Evolutionary conservation across 2,329 filamentous ascomycete genomes (phyloP).

Genomic region (Seiridium cupressi): DNA sequence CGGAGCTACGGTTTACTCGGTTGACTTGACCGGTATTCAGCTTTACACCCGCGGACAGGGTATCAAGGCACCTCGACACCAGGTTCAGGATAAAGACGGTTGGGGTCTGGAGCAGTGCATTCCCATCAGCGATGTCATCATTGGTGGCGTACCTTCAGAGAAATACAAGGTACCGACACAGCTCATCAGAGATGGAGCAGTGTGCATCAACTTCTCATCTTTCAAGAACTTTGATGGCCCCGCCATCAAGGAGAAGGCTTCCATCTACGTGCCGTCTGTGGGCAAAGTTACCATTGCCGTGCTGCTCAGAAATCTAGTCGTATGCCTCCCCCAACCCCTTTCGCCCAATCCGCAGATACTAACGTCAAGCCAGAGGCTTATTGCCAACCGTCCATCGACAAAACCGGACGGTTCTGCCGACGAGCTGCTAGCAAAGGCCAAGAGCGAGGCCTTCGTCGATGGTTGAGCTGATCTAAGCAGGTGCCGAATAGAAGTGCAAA

Average conservation of each 20-base stretch:
- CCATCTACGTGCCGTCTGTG: conserved; percentile 94
- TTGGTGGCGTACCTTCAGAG: conserved; percentile 86
- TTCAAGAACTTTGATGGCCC: conserved; percentile 87
- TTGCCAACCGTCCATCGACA: conserved; percentile 45
- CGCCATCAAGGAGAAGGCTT: conserved; percentile 90
- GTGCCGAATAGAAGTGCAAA: background rate
- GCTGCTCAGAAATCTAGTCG: conserved; percentile 82
- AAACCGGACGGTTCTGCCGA: conserved; percentile 32
- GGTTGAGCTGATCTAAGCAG: conserved; percentile 17
- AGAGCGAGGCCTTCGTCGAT: conserved; percentile 28
- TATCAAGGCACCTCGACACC: conserved; percentile 80
- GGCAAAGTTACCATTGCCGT: conserved; percentile 97
- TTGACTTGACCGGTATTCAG: conserved; percentile 89
- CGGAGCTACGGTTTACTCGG: conserved; percentile 90
- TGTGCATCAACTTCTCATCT: conserved; percentile 99
- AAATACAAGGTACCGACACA: conserved; percentile 86
- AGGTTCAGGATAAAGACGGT: conserved; percentile 79
- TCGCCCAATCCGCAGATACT: background rate
- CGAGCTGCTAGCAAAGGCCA: conserved; percentile 26
- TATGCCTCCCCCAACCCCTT: conserved; percentile 44
- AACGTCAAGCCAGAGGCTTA: conserved; percentile 39
- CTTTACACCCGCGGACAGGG: conserved; percentile 88
- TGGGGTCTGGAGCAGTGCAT: conserved; percentile 79
- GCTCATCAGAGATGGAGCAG: conserved; percentile 81
- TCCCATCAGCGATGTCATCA: conserved; percentile 88